Percentiles rank a stretch among this genome's conserved stretches.
phyloP scores from a whole-genome alignment of 257 asterid species.

The Agastache rugosa region DNA sequence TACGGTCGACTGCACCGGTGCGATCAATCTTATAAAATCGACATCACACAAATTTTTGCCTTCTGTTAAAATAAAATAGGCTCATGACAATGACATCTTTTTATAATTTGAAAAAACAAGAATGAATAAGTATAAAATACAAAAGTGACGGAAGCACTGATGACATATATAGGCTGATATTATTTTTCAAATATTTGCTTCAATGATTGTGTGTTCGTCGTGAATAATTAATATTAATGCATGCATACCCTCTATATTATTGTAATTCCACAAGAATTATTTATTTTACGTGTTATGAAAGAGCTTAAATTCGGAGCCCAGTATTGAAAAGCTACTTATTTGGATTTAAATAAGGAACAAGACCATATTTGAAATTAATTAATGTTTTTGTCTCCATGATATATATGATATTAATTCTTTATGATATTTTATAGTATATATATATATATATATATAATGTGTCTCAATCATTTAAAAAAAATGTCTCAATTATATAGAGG shows the following conservation, averaged over 20 bases:
- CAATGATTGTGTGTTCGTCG: background rate
- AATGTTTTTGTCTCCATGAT: background rate
- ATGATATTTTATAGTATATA: too few species aligned
- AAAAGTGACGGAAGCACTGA: constrained; percentile 40
- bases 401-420: too few species aligned
- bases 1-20: too few species aligned
- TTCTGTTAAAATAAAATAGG: too few species aligned
- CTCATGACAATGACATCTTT: background rate
- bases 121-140: constrained; percentile 1
- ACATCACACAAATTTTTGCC: too few species aligned
- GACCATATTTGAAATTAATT: background rate
- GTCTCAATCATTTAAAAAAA: too few species aligned
- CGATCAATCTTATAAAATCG: too few species aligned
- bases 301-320: background rate
- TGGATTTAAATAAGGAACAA: background rate
- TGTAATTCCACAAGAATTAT: background rate
- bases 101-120: background rate
- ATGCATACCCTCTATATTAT: constrained; percentile 15
- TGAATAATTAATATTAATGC: constrained; percentile 8
- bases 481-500: too few species aligned
- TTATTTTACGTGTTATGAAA: too few species aligned
- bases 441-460: too few species aligned
- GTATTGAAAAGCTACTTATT: background rate
- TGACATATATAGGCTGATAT: background rate
- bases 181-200: background rate